Evolutionary conservation across 352 stramenopile genomes (phyloP).

Genomic region (Phytophthora pini): DNA sequence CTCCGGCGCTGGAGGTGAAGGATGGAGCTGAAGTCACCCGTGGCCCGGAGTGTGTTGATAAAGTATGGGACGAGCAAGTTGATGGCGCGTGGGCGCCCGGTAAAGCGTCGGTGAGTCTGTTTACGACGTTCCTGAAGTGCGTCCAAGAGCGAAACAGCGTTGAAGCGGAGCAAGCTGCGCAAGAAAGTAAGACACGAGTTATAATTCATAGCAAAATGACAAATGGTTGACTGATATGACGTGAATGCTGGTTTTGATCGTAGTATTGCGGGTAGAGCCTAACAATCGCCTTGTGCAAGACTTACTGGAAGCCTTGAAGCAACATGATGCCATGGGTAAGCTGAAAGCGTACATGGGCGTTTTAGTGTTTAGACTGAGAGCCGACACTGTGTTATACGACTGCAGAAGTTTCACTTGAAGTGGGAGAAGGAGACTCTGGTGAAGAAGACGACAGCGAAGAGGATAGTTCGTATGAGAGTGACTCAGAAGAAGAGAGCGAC

Average conservation of each 20-base stretch:
- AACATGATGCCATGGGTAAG: conserved; percentile 57
- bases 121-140: conserved; percentile 63
- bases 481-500: conserved; percentile 50
- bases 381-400: neutral
- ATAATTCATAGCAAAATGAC: neutral
- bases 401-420: conserved; percentile 33
- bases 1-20: conserved; percentile 20
- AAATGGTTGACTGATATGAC: conserved; percentile 1
- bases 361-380: neutral
- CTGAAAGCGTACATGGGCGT: neutral
- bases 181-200: conserved; percentile 45
- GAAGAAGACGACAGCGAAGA: conserved; percentile 54
- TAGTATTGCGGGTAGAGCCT: conserved; percentile 69
- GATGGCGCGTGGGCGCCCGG: conserved; percentile 69
- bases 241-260: neutral
- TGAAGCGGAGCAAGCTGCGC: conserved; percentile 50
- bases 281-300: conserved; percentile 71
- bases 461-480: conserved; percentile 62
- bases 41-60: conserved; percentile 54
- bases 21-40: conserved; percentile 26
- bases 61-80: conserved; percentile 65
- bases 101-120: conserved; percentile 62
- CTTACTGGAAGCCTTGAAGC: conserved; percentile 66
- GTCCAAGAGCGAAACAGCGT: conserved; percentile 65
- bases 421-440: conserved; percentile 39